phyloP scores from a whole-genome alignment of 1,284 basidiomycete genomes.

The Ustilago trichophora region DNA sequence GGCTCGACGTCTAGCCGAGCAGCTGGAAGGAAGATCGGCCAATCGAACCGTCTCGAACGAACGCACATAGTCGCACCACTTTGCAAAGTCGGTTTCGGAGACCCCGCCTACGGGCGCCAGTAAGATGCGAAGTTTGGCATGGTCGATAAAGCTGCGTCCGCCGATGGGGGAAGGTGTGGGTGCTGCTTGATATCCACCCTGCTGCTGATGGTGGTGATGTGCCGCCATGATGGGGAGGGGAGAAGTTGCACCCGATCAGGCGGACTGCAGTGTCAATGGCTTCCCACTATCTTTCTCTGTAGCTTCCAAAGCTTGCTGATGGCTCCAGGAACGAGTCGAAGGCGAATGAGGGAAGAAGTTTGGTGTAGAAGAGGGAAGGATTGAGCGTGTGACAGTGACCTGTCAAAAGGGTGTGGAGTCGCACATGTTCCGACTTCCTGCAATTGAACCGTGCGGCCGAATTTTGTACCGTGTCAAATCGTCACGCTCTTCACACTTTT shows the following conservation, averaged over 20 bases:
- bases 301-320: no score
- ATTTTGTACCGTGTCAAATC: background rate
- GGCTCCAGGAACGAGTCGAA: no score
- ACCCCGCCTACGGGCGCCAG: slow-evolving; percentile 57
- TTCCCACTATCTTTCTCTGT: no score
- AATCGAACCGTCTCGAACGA: slow-evolving; percentile 54
- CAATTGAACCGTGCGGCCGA: background rate
- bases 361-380: background rate
- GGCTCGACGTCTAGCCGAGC: slow-evolving; percentile 14
- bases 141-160: slow-evolving; percentile 45
- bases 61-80: slow-evolving; percentile 53
- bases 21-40: slow-evolving; percentile 50
- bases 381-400: background rate
- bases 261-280: no score
- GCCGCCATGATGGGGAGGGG: slow-evolving; percentile 2
- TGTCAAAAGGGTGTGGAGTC: background rate
- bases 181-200: slow-evolving; percentile 10
- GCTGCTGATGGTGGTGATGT: background rate
- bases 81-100: slow-evolving; percentile 54
- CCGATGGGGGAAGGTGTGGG: slow-evolving; percentile 45
- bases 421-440: background rate
- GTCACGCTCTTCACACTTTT: no score
- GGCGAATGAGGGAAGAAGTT: no score
- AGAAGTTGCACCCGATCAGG: background rate
- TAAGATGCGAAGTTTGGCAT: slow-evolving; percentile 60